Base-by-base conservation (phyloP, 805 yeast species). In the Tetrapisispora iriomotensis region DNA sequence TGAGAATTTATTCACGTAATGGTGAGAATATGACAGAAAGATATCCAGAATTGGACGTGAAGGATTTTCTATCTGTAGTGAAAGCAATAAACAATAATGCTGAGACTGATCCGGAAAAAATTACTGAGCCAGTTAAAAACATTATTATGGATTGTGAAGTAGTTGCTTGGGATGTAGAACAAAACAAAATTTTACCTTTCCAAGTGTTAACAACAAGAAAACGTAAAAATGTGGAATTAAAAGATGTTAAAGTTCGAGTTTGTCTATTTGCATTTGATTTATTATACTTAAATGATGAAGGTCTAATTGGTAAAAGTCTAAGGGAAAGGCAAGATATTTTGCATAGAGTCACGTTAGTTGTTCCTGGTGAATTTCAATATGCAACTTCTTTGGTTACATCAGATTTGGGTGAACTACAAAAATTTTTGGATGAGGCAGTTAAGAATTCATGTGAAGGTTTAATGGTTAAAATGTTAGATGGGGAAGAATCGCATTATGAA, bases 11-110 rank as follows among this genome's bases (percentile, higher is more conserved):
- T 60, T 88, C 96, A 2, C 74, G 98, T 61, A 92, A 90, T 61
- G 85, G 95, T 37, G 98, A 92, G 64, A 90, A 92, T 60, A 92
- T 92, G 98, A 81, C 95, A 0, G 86, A 83, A 55, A 67, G 96
- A 54, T 92, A 92, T 57, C 98, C 98, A 0, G 98, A 92, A 61
- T 73, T 92, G 44, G 77, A 83, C 31, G 70, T 85, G 15, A 72
- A 74, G 32, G 80, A 79, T 29, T 77, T 80, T 43, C 53, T 77
- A 29, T 62, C 64, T 20, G 56, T 58, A 10, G 25, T 17, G 2
- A 26, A 26, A 20, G 30, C 29, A 6, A 26, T 26, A 9, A 22
- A 19, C 13, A 28, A 35, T 28, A 33, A 23, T 13, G 7, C 17
- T 12, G 38, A 29, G 6, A 17, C 21, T 6, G 17, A 29, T n/a